phyloP scores from a whole-genome alignment of 768 basidiomycete genomes.

The Gloeophyllum trabeum region DNA sequence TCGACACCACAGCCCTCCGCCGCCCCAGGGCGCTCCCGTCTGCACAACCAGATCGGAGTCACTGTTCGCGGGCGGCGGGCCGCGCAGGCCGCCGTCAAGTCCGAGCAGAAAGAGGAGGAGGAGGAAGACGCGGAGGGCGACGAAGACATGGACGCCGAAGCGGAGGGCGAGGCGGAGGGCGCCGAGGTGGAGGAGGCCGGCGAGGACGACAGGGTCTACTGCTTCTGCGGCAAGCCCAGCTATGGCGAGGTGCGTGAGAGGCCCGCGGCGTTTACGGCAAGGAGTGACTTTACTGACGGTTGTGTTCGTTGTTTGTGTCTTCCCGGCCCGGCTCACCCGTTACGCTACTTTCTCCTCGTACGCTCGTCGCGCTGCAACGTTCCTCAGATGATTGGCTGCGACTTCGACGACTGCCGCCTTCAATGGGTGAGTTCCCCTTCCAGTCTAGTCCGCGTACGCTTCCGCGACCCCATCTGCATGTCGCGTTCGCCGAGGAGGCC shows the following conservation, averaged over 20 bases:
- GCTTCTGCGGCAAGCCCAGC: slow-evolving; percentile 50
- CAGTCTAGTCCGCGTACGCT: too few species aligned
- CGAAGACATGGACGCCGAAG: slow-evolving; percentile 12
- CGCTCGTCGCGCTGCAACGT: too few species aligned
- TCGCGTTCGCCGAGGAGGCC: neutral
- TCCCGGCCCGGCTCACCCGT: too few species aligned
- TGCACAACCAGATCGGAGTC: slow-evolving; percentile 15
- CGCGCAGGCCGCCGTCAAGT: neutral
- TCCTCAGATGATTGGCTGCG: slow-evolving; percentile 49
- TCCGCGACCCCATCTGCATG: too few species aligned
- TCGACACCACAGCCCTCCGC: too few species aligned
- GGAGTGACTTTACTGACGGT: too few species aligned
- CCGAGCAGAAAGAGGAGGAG: neutral
- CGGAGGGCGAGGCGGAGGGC: slow-evolving; percentile 16
- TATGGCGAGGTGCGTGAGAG: slow-evolving; percentile 47
- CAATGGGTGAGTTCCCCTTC: slow-evolving; percentile 46
- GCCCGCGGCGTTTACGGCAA: too few species aligned
- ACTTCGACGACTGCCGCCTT: slow-evolving; percentile 40
- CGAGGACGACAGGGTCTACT: slow-evolving; percentile 50
- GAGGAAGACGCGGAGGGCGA: slow-evolving; percentile 11
- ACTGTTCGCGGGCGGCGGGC: neutral
- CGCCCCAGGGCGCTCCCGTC: slow-evolving; percentile 14
- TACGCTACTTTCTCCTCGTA: too few species aligned
- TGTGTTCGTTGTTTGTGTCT: too few species aligned
- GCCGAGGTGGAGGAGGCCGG: slow-evolving; percentile 18